Conservation (phyloP, 192 early-diverging fungal species). For the Haplosporangium gracile region DNA sequence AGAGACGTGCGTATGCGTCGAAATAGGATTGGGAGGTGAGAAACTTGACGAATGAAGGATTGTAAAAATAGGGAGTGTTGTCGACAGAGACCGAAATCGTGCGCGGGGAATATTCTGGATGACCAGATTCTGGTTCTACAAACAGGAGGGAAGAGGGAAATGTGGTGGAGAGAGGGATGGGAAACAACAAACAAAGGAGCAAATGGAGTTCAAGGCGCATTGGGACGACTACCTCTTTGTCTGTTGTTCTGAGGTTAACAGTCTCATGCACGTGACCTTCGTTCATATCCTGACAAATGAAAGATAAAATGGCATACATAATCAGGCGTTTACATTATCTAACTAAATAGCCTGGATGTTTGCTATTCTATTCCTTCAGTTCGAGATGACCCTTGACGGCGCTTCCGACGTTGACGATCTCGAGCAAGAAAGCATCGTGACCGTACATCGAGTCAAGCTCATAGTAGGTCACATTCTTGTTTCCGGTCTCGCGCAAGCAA, state of each 20-base stretch:
- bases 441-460: slow-evolving; percentile 98
- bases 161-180: background rate
- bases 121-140: background rate
- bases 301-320: too few relatives aligned
- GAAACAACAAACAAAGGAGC: background rate
- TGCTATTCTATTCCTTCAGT: slow-evolving; percentile 44
- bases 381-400: slow-evolving; percentile 95
- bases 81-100: background rate
- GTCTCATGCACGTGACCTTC: background rate
- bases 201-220: background rate
- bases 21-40: background rate
- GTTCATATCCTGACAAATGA: too few relatives aligned
- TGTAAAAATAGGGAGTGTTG: background rate
- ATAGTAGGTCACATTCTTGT: slow-evolving; percentile 93
- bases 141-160: background rate
- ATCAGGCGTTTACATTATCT: too few relatives aligned
- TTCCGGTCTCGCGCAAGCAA: slow-evolving; percentile 85
- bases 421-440: slow-evolving; percentile 97
- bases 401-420: slow-evolving; percentile 89
- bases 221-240: background rate
- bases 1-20: background rate
- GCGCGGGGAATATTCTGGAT: background rate
- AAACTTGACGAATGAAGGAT: background rate
- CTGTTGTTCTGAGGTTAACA: background rate
- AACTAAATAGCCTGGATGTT: background rate